These are phyloP conservation scores for Scenedesmus sp. DNA, from an alignment of 163 green algal species.

Conservation along the genomic window DNA sequence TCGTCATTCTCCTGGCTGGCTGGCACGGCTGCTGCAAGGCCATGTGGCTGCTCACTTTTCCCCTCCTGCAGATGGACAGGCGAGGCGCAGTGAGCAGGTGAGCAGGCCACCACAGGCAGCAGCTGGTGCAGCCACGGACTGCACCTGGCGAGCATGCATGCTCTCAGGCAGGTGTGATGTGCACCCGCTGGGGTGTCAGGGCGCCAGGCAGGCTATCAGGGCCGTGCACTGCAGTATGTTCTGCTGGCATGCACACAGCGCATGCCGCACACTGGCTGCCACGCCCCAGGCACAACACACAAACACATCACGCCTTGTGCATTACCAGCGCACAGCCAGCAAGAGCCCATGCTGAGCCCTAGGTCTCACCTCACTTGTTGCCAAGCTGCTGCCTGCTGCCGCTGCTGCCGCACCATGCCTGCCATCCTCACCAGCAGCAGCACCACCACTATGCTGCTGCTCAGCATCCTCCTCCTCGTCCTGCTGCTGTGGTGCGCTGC, in stretches of 20 bases:
- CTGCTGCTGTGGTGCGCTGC: background rate
- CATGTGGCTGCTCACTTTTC: background rate
- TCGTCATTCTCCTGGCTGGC: background rate
- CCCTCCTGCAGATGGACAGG: background rate
- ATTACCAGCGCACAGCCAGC: no score
- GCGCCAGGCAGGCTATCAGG: no score
- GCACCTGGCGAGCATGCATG: background rate
- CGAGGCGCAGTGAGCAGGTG: background rate
- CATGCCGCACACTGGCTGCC: no score
- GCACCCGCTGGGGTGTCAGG: no score
- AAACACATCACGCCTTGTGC: no score
- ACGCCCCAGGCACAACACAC: no score
- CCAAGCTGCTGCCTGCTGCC: background rate
- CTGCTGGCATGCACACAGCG: no score
- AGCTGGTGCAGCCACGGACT: background rate
- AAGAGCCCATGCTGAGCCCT: background rate
- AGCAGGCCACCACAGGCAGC: background rate
- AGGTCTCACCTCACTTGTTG: background rate
- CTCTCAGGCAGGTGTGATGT: no score
- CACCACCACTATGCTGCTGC: background rate
- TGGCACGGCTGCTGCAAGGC: background rate
- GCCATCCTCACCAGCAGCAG: background rate
- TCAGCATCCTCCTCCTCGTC: background rate
- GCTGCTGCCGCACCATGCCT: no score
- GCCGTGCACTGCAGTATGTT: no score